phyloP scores from a whole-genome alignment of 257 asterid species.

The Verbascum thapsus region DNA sequence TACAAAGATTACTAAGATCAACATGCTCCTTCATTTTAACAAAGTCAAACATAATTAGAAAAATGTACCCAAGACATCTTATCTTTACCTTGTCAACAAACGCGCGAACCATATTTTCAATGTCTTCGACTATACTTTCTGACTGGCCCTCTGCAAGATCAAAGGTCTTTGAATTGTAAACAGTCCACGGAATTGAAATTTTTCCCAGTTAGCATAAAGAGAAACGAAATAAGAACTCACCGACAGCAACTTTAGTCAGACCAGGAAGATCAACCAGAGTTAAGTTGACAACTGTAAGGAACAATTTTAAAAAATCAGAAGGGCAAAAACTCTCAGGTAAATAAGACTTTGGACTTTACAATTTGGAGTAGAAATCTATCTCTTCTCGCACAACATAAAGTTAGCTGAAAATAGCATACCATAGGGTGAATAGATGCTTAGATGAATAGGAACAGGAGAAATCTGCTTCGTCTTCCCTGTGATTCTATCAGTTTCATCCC shows the following conservation, averaged over 20 bases:
- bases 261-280: constrained; percentile 95
- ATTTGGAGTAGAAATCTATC: background rate
- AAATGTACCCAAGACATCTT: background rate
- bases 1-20: background rate
- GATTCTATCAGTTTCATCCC: constrained; percentile 87
- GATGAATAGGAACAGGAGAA: constrained; percentile 91
- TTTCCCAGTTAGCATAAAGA: background rate
- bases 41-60: background rate
- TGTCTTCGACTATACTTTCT: constrained; percentile 82
- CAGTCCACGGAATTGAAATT: constrained; percentile 19
- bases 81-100: constrained; percentile 81
- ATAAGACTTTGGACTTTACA: background rate
- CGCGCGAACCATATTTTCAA: constrained; percentile 87
- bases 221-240: constrained; percentile 48
- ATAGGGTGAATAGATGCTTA: constrained; percentile 83
- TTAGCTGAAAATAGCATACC: constrained; percentile 46
- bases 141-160: constrained; percentile 83
- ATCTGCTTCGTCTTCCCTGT: constrained; percentile 87
- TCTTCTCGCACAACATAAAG: constrained; percentile 20
- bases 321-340: constrained; percentile 16
- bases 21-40: background rate
- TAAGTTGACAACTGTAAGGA: constrained; percentile 80
- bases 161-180: constrained; percentile 21
- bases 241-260: constrained; percentile 89
- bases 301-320: constrained; percentile 21